Conservation (phyloP, 768 basidiomycete genomes). For the Russula sp. region DNA sequence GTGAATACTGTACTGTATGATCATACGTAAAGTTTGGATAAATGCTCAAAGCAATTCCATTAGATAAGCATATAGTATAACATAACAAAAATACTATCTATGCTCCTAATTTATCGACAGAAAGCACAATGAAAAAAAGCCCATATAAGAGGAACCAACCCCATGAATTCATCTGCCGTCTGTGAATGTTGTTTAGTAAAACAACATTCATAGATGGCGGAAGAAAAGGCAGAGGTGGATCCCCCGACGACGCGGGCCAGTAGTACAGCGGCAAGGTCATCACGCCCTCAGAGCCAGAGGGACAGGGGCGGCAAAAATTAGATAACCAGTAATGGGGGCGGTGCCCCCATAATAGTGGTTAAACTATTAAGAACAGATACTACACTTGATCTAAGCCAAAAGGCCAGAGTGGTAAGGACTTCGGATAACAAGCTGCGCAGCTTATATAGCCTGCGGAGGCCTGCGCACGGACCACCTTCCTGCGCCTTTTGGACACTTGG, state of each 20-base stretch:
- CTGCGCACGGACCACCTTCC: background rate
- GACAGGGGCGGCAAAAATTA: slow-evolving; percentile 28
- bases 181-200: background rate
- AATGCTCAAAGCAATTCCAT: too few species aligned
- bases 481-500: background rate
- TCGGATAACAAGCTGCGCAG: background rate
- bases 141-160: background rate
- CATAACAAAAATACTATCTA: too few species aligned
- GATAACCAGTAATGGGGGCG: slow-evolving; percentile 29
- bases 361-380: slow-evolving; percentile 91
- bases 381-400: slow-evolving; percentile 98
- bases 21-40: too few species aligned
- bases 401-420: slow-evolving; percentile 77
- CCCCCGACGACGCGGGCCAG: slow-evolving; percentile 19
- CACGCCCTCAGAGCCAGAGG: slow-evolving; percentile 15
- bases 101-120: too few species aligned
- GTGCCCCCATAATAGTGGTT: slow-evolving; percentile 36
- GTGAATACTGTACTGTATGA: too few species aligned
- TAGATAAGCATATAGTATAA: too few species aligned
- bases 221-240: background rate
- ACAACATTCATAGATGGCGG: background rate
- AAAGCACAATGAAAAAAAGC: background rate
- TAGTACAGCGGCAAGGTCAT: slow-evolving; percentile 23
- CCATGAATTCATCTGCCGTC: slow-evolving; percentile 2
- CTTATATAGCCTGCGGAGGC: slow-evolving; percentile 2